Base-by-base conservation (phyloP, 768 basidiomycete genomes). In the Phylloporus sp. region DNA sequence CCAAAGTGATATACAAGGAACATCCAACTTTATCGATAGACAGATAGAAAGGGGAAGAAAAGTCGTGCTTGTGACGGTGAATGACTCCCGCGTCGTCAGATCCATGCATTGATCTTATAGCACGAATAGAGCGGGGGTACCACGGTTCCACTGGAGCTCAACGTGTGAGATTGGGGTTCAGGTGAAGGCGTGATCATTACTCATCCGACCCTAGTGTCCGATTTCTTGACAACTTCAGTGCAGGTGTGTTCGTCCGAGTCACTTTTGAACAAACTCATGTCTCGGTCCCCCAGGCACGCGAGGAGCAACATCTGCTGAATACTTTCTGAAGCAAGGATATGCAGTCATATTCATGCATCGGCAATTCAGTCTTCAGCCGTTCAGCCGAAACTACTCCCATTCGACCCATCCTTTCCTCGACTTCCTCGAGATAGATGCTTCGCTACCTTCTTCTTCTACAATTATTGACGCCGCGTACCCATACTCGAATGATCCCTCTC, bases 311-410 rank as follows among this genome's bases (percentile, higher is more conserved):
- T 98, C 96, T 17, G 95, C 96, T 3, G 96, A 99, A 68, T 96
- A 98, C 71, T 97, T 99, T 65, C 79, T 98, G 50, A 81, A 86
- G 57, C 83, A 88, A 7, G 88, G 86, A 46, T 98, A 98, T 71
- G 93, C 94, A 21, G 96, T 99, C 66, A 92, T 99, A 56, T 99
- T 99, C 72, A 88, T 99, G 80, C 95, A 99, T 67, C 77, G 95
- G 18, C 92, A 96, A 68, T 95, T 96, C 73, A 97, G 94, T 54
- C 79, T 98, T 34, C 92, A 96, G 59, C 96, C 96, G 1, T 99
- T 95, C 75, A 93, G 90, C 62, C 72, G 96, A 39, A 95, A 99
- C 64, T 99, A 98, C 69, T 96, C 93, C 9, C 95, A 99, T 66
- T 94, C 92, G 0, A 93, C 93, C 4, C 95, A 97, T 63, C 95